Evolutionary conservation across 441 rosid genomes (phyloP), one percentile per base, ranked within the genome.

Genomic region (Lepidium campestre): DNA sequence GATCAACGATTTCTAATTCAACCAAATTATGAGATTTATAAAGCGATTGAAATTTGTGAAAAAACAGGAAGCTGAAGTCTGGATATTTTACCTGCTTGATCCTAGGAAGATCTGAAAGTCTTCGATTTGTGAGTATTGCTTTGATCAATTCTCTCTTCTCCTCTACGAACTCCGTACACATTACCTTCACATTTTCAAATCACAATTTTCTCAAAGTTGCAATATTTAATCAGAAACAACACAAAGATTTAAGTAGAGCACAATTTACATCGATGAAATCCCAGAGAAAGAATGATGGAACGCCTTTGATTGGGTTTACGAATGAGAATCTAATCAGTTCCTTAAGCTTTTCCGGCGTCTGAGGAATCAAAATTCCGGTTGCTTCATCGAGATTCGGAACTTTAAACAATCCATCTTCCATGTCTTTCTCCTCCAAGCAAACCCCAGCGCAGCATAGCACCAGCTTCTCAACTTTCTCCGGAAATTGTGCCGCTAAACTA

Each of bases 401-500:
- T 41, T 58, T 65, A 65, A 89, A 86, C 67, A 89, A 65, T 0
- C 91, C 93, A 4, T 79, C 52, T 42, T 65, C 84, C 89, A 89
- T 75, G n/a, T 89, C 93, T 65, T 77, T 85, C 74, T 86, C 89
- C 59, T 89, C 96, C 70, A 86, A 67, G 46, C 89, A 83, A 65
- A 89, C 93, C 1, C 96, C 93, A 0, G 93, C 77, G 20, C 91
- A 83, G 17, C 91, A 89, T 3, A 89, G 52, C 49, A 81, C 93
- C 34, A 86, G 9, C 52, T 68, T 86, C 68, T 89, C 96, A 0
- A 89, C 65, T 17, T 13, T 77, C 12, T 80, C 79, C 0, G 89
- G 89, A 61, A 75, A 86, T 34, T 81, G 84, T 5, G 74, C 75
- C 0, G 88, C 93, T 80, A 86, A 69, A 42, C 86, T 85, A 18